These are phyloP conservation scores for Solanum chmielewskii DNA, from an alignment of 257 asterid species.

Conservation along the genomic window DNA sequence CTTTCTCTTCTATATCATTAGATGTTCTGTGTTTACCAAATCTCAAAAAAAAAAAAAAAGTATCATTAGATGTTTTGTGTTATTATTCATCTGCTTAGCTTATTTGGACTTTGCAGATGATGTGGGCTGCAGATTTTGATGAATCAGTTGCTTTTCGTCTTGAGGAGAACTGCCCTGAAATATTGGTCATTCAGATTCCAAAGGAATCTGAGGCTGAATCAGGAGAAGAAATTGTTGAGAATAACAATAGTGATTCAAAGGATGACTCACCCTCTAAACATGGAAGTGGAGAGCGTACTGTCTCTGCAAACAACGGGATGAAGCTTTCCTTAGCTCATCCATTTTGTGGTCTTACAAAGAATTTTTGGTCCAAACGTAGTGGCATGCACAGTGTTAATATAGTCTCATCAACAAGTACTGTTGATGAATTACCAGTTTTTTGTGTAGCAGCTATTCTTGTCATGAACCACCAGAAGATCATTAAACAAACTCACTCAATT, in stretches of 20 bases:
- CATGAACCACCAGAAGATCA: constrained; percentile 79
- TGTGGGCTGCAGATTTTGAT: constrained; percentile 99
- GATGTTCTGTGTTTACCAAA: neutral
- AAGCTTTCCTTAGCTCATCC: constrained; percentile 47
- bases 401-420: constrained; percentile 49
- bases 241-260: constrained; percentile 25
- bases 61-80: neutral
- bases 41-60: neutral
- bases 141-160: constrained; percentile 48
- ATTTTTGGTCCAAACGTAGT: constrained; percentile 69
- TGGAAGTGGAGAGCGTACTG: constrained; percentile 32
- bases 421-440: constrained; percentile 87
- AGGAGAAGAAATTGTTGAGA: constrained; percentile 44
- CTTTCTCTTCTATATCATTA: neutral
- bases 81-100: neutral
- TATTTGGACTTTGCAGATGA: constrained; percentile 53
- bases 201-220: constrained; percentile 38
- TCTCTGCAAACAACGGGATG: constrained; percentile 41
- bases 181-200: constrained; percentile 57
- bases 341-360: constrained; percentile 80
- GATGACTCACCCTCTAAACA: constrained; percentile 33
- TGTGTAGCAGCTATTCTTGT: constrained; percentile 95
- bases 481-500: constrained; percentile 68
- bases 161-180: constrained; percentile 65
- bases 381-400: constrained; percentile 36